phyloP scores from a whole-genome alignment of 2,329 filamentous ascomycete genomes.

The Corniculantispora saksenae region DNA sequence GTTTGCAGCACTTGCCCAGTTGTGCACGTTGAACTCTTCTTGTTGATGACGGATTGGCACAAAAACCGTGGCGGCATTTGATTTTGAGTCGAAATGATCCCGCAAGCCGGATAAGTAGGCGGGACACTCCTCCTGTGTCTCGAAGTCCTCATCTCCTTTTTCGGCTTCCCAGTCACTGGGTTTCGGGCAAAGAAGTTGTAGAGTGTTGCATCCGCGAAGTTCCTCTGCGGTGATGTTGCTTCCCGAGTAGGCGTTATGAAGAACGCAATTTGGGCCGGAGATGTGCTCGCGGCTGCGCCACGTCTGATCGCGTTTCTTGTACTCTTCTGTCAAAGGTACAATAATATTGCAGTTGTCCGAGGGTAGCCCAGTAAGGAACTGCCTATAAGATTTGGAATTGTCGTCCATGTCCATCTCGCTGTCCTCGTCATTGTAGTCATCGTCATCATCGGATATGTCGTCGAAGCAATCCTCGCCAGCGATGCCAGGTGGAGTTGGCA shows the following conservation, averaged over 20 bases:
- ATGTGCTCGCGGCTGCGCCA: conserved; percentile 27
- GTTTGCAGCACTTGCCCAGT: conserved; percentile 9
- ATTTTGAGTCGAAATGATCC: conserved; percentile 2
- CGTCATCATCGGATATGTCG: not conserved
- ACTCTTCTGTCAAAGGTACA: conserved; percentile 16
- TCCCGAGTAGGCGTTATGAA: conserved; percentile 25
- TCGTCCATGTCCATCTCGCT: not conserved
- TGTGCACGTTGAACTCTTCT: not conserved
- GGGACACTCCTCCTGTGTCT: conserved; percentile 3
- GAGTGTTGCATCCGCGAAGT: conserved; percentile 29
- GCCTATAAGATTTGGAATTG: not conserved
- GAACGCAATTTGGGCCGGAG: conserved; percentile 24
- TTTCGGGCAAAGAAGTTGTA: conserved; percentile 30
- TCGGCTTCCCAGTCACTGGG: conserved; percentile 19
- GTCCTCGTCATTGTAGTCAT: not conserved
- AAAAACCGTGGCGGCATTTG: conserved; percentile 1
- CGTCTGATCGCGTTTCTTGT: conserved; percentile 9
- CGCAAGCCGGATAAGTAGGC: conserved; percentile 9
- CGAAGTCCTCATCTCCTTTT: conserved; percentile 23
- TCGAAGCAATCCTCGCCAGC: not conserved
- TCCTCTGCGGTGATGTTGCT: conserved; percentile 27
- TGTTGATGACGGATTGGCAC: conserved; percentile 22
- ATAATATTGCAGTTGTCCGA: conserved; percentile 7
- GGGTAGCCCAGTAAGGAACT: not conserved
- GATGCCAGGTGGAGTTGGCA: not conserved